Conservation (phyloP, 2,329 filamentous ascomycete genomes). For the Calonectria fujianensis region DNA sequence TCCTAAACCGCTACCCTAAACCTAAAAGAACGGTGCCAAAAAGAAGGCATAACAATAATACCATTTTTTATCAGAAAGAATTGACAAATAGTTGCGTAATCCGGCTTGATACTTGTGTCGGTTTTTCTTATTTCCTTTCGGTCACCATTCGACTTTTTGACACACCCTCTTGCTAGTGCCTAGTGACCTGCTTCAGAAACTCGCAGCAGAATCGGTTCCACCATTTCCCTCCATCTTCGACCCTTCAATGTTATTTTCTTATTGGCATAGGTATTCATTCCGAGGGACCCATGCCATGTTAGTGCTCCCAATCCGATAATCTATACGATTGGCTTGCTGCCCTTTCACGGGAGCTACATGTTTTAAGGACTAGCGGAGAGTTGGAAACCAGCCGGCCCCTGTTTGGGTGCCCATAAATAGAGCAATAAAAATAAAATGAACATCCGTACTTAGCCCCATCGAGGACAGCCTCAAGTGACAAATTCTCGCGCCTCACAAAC, state of each 20-base stretch:
- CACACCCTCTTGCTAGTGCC: background rate
- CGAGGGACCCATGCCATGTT: background rate
- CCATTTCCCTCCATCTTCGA: background rate
- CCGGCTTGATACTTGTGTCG: background rate
- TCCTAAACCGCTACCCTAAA: background rate
- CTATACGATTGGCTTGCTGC: background rate
- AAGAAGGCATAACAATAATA: background rate
- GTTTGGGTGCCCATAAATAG: slow-evolving; percentile 11
- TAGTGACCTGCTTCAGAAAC: background rate
- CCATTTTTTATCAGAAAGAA: background rate
- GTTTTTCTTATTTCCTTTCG: background rate
- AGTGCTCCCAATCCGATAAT: background rate
- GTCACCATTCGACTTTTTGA: background rate
- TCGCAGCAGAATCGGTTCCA: background rate
- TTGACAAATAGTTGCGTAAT: background rate
- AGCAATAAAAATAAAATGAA: slow-evolving; percentile 20
- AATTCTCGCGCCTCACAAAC: background rate
- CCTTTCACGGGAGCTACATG: background rate
- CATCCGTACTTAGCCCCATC: background rate
- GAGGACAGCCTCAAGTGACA: background rate
- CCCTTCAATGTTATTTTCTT: background rate
- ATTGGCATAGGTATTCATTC: background rate
- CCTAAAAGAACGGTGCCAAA: background rate
- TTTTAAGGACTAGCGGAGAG: background rate
- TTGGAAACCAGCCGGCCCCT: background rate